Evolutionary conservation across 805 yeast species (phyloP).

Genomic region (Barnettozyma wickerhamii): DNA sequence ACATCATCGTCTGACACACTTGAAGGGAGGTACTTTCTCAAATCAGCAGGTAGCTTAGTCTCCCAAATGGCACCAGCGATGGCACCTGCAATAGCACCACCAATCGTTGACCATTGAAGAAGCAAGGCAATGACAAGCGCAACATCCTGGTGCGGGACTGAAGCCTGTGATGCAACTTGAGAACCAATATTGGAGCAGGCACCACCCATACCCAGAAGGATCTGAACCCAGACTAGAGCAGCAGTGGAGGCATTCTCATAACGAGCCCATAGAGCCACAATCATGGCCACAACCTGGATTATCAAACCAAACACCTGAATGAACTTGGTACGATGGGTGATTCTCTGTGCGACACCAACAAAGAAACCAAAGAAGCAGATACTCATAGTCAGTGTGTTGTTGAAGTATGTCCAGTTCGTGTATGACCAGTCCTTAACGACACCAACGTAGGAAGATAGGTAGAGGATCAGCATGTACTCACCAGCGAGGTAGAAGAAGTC

Average conservation of each 20-base stretch:
- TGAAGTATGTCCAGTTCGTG: slow-evolving; percentile 34
- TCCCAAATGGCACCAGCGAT: slow-evolving; percentile 36
- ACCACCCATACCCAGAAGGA: slow-evolving; percentile 37
- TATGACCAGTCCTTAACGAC: slow-evolving; percentile 29
- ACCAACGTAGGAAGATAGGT: slow-evolving; percentile 32
- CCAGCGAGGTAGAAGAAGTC: slow-evolving; percentile 30
- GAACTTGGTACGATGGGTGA: slow-evolving; percentile 34
- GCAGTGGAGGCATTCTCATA: slow-evolving; percentile 15
- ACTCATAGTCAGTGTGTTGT: slow-evolving; percentile 33
- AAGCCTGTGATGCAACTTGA: slow-evolving; percentile 35
- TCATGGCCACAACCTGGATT: slow-evolving; percentile 32
- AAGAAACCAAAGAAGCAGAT: slow-evolving; percentile 35
- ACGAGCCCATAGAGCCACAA: slow-evolving; percentile 28
- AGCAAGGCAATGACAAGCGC: slow-evolving; percentile 36
- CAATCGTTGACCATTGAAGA: slow-evolving; percentile 32
- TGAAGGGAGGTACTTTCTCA: slow-evolving; percentile 27
- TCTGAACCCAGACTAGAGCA: slow-evolving; percentile 30
- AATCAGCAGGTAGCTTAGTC: slow-evolving; percentile 27
- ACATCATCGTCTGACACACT: slow-evolving; percentile 19
- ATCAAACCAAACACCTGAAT: slow-evolving; percentile 31
- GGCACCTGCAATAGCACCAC: slow-evolving; percentile 37
- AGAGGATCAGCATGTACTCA: slow-evolving; percentile 27
- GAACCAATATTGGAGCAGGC: slow-evolving; percentile 34
- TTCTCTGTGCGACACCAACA: slow-evolving; percentile 32
- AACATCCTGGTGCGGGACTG: slow-evolving; percentile 39